Evolutionary conservation across 2,329 filamentous ascomycete species (phyloP).

Genomic region (Onygena corvina): DNA sequence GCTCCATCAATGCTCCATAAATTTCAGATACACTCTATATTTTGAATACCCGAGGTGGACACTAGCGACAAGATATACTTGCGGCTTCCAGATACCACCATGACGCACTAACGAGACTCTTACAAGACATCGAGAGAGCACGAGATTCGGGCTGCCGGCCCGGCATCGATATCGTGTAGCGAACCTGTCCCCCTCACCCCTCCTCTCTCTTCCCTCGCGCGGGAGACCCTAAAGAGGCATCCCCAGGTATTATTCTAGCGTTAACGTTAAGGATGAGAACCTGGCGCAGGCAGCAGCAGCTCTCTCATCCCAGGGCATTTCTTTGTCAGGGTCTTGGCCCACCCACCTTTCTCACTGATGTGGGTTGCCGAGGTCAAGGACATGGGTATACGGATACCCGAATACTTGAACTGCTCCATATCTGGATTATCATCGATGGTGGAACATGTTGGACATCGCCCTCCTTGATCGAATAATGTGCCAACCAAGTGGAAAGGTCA

Average conservation of each 20-base stretch:
- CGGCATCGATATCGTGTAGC: neutral
- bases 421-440: neutral
- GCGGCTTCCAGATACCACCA: too few species aligned
- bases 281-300: too few species aligned
- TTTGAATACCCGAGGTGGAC: too few species aligned
- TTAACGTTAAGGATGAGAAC: neutral
- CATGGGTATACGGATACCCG: slow-evolving; percentile 1
- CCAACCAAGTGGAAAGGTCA: too few species aligned
- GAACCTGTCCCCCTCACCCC: neutral
- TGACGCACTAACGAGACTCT: too few species aligned
- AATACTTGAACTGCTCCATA: neutral
- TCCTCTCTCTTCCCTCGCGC: neutral
- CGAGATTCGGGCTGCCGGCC: neutral
- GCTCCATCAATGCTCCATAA: neutral
- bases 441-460: too few species aligned
- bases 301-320: neutral
- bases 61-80: too few species aligned
- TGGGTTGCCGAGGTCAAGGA: neutral
- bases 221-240: neutral
- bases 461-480: too few species aligned
- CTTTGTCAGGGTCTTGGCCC: neutral
- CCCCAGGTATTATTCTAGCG: neutral
- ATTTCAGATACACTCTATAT: too few species aligned
- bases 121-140: neutral
- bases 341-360: neutral